Evolutionary conservation across 192 early-diverging fungal genomes (phyloP), one percentile per base, ranked within the genome.

Genomic region (Coemansia sp.): DNA sequence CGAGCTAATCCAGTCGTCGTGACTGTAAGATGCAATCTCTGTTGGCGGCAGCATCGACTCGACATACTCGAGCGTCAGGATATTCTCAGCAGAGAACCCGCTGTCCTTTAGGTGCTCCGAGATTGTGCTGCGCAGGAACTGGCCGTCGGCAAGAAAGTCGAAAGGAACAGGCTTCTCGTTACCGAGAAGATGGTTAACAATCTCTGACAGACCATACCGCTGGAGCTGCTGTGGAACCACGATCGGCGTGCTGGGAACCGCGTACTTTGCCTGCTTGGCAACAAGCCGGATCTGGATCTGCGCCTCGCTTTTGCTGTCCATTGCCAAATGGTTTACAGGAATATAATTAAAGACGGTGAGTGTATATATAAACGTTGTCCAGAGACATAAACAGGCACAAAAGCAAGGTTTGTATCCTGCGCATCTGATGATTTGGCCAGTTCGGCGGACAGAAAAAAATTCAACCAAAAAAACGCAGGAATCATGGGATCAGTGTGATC

Each of bases 1-100:
- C 22, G 87, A 87, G 58, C 87, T 87, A 59, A 98, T 89, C 96
- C 96, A 98, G 69, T 98, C 96, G 61, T 97, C 93, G 59, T 95
- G 93, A 63, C 93, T 85, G 60, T 84, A 90, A 18, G 91, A 81
- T 14, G 87, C 84, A 30, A 92, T 66, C 43, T 84, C 82, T 13
- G 80, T 84, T 15, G 96, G 96, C 13, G 94, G 94, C 43, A 92
- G 82, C 81, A 91, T 85, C 9, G 91, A 88, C 69, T 93, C 89
- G n/a, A 96, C 85, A 81, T 95, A 97, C 75, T 98, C 92, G 40
- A 98, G 71, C 24, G 82, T 85, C 56, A 98, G 64, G 8, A 91
- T 76, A 51, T 93, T 91, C 82, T 98, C 93, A 68, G 55, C 69
- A 22, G 75, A 78, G 46, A 61, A 62, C 23, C 59, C 57, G 42